A percentile compares a stretch with the other conserved stretches of the same genome.
Conservation (phyloP, 345 rosid genomes). For the Brassica juncea region DNA sequence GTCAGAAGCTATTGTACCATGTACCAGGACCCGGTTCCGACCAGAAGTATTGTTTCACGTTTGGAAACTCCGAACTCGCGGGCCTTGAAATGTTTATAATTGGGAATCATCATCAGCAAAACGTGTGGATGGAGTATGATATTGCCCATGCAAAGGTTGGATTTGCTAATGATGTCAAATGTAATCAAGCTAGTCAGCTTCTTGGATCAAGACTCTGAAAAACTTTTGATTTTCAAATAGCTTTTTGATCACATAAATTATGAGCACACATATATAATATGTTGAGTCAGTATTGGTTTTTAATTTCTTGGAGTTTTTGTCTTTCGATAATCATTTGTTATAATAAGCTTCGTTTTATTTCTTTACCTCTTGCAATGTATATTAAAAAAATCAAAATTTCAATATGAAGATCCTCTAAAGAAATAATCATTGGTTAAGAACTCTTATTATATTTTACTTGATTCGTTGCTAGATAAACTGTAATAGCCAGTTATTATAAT, state of each 20-base stretch:
- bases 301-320: background rate
- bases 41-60: conserved; percentile 65
- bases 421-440: background rate
- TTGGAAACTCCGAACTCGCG: conserved; percentile 61
- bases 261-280: no score
- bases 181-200: conserved; percentile 53
- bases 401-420: background rate
- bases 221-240: background rate
- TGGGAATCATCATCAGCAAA: conserved; percentile 70
- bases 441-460: background rate
- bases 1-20: conserved; percentile 50
- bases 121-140: conserved; percentile 76
- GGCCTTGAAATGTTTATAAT: conserved; percentile 59
- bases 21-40: conserved; percentile 37
- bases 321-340: background rate
- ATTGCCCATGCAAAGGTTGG: conserved; percentile 58
- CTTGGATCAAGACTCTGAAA: conserved; percentile 34
- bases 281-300: no score
- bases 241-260: no score
- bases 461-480: background rate
- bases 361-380: no score
- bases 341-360: no score
- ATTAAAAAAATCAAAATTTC: no score
- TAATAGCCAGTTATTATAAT: background rate
- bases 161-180: conserved; percentile 54